Conservation (phyloP, 306 rosid species). For the Amphicarpaea edgeworthii region DNA sequence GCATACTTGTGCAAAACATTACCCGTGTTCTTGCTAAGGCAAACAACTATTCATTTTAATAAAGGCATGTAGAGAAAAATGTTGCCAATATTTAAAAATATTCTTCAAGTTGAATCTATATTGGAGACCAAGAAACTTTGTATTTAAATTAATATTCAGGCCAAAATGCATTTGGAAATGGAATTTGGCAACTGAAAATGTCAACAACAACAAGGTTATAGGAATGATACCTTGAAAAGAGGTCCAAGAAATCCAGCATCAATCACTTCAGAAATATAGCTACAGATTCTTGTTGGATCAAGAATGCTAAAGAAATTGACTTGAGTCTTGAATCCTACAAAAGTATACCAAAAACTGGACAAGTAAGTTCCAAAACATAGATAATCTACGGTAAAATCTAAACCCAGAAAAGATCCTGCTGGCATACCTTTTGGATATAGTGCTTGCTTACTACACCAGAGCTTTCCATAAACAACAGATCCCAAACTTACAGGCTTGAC, state of each 20-base stretch:
- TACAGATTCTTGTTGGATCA: conserved; percentile 67
- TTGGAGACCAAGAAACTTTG: neutral
- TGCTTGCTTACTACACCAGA: conserved; percentile 72
- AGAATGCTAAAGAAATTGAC: conserved; percentile 67
- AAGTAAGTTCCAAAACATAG: conserved; percentile 26
- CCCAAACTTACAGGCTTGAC: conserved; percentile 72
- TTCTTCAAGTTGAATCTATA: neutral
- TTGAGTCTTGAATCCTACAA: conserved; percentile 85
- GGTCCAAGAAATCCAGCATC: conserved; percentile 94
- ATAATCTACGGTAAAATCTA: neutral
- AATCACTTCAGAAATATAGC: conserved; percentile 82
- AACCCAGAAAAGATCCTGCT: conserved; percentile 6
- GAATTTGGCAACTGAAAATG: neutral
- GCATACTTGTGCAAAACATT: neutral
- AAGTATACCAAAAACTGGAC: conserved; percentile 36
- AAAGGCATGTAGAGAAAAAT: neutral
- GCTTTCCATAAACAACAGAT: conserved; percentile 69
- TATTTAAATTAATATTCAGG: neutral
- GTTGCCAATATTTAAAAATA: neutral
- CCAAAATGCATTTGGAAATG: conserved; percentile 17
- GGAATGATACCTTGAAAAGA: conserved; percentile 75
- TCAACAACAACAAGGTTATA: conserved; percentile 9
- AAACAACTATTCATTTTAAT: neutral
- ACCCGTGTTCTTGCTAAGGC: neutral
- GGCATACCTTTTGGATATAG: conserved; percentile 89